phyloP scores from a whole-genome alignment of 2,329 filamentous ascomycete species.

The Boeremia lycopersici region DNA sequence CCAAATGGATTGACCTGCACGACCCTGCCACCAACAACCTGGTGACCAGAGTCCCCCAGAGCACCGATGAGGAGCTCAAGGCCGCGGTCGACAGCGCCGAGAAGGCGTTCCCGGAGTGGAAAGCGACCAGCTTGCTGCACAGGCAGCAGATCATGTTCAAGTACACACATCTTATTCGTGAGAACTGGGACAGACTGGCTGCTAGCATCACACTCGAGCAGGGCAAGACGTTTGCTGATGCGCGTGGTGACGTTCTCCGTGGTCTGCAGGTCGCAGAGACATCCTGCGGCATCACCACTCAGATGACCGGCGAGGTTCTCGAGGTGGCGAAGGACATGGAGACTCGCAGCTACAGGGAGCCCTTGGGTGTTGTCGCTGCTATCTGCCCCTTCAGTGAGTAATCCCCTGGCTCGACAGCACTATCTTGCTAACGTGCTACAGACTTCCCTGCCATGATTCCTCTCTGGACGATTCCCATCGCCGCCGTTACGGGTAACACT shows the following conservation, averaged over 20 bases:
- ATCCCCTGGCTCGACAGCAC: neutral
- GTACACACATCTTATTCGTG: slow-evolving; percentile 77
- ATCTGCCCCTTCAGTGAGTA: slow-evolving; percentile 84
- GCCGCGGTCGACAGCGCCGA: slow-evolving; percentile 76
- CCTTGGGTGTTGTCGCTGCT: slow-evolving; percentile 78
- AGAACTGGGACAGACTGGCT: slow-evolving; percentile 84
- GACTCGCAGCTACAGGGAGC: slow-evolving; percentile 81
- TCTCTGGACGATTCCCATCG: slow-evolving; percentile 87
- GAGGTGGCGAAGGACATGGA: slow-evolving; percentile 92
- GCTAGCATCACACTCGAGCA: slow-evolving; percentile 87
- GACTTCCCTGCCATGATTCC: slow-evolving; percentile 94
- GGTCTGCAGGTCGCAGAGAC: slow-evolving; percentile 86
- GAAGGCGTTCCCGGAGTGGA: slow-evolving; percentile 77
- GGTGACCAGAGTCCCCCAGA: slow-evolving; percentile 81
- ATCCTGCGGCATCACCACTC: slow-evolving; percentile 78
- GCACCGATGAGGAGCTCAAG: slow-evolving; percentile 76
- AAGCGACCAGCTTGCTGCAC: slow-evolving; percentile 71
- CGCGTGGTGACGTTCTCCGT: slow-evolving; percentile 79
- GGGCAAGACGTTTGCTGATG: slow-evolving; percentile 86
- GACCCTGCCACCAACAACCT: slow-evolving; percentile 87
- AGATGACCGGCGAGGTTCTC: slow-evolving; percentile 81
- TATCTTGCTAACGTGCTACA: slow-evolving; percentile 45
- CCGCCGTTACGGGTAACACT: slow-evolving; percentile 83
- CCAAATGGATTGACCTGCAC: slow-evolving; percentile 77
- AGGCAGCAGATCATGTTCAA: slow-evolving; percentile 89